Percentiles rank a stretch among this genome's conserved stretches.
Evolutionary conservation across 2,329 filamentous ascomycete genomes (phyloP).

Genomic region (Penicillium sp.): DNA sequence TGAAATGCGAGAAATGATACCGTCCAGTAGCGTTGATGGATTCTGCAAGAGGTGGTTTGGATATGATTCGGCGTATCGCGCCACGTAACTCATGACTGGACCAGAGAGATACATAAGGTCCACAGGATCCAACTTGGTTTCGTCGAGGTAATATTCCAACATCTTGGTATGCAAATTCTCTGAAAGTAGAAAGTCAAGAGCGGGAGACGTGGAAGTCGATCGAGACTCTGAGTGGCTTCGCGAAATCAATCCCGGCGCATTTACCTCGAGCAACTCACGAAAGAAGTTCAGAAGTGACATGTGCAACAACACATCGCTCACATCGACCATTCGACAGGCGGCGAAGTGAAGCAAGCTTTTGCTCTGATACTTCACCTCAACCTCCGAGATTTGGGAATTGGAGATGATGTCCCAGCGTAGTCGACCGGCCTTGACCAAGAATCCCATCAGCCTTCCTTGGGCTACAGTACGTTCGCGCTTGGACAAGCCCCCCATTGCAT

Average conservation of each 20-base stretch:
- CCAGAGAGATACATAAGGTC: constrained; percentile 51
- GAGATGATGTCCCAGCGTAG: constrained; percentile 53
- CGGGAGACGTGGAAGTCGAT: constrained; percentile 37
- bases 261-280: constrained; percentile 47
- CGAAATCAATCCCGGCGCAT: constrained; percentile 32
- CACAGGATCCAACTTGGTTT: constrained; percentile 45
- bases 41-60: constrained; percentile 50
- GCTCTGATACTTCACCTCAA: constrained; percentile 44
- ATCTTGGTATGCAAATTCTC: constrained; percentile 48
- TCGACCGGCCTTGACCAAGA: constrained; percentile 49
- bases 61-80: constrained; percentile 51
- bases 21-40: constrained; percentile 36
- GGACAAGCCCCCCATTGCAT: constrained; percentile 37
- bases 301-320: constrained; percentile 55
- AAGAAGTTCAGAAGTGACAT: constrained; percentile 55
- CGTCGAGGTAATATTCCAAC: constrained; percentile 49
- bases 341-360: constrained; percentile 51
- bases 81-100: constrained; percentile 53
- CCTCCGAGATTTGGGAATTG: constrained; percentile 47
- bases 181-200: constrained; percentile 49
- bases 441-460: constrained; percentile 55
- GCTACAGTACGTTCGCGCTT: constrained; percentile 54
- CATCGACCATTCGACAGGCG: constrained; percentile 52
- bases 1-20: constrained; percentile 46
- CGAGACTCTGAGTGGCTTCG: constrained; percentile 29